Conservation (phyloP, 495 filamentous ascomycete species). For the Daldinia bambusicola region DNA sequence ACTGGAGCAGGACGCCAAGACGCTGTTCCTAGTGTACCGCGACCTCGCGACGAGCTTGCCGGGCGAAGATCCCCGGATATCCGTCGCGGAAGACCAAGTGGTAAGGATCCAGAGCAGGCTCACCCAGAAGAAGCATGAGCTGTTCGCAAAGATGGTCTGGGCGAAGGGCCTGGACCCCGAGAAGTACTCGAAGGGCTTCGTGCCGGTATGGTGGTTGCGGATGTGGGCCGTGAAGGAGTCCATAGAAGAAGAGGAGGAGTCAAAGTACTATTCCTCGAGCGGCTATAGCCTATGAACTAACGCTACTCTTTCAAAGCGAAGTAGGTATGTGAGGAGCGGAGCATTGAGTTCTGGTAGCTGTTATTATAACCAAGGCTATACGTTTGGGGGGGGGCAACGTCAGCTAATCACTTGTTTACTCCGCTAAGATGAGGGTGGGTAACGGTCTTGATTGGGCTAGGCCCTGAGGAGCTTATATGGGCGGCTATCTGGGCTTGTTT, state of each 20-base stretch:
- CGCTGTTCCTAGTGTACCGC: background rate
- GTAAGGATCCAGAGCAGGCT: conserved; percentile 63
- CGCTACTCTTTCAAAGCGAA: background rate
- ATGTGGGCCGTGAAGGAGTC: conserved; percentile 16
- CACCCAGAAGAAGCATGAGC: conserved; percentile 37
- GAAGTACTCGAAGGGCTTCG: background rate
- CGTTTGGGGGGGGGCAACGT: too few species aligned
- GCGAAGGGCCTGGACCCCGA: background rate
- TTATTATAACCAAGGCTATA: too few species aligned
- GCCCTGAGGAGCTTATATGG: too few species aligned
- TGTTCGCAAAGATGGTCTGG: conserved; percentile 13
- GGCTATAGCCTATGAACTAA: background rate
- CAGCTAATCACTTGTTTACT: too few species aligned
- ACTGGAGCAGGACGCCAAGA: conserved; percentile 19
- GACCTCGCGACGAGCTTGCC: conserved; percentile 1
- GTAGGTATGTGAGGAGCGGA: background rate
- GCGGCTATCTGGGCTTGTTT: too few species aligned
- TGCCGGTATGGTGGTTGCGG: conserved; percentile 19
- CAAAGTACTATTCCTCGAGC: background rate
- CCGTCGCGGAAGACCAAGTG: conserved; percentile 51
- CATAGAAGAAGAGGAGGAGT: background rate
- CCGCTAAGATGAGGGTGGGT: too few species aligned
- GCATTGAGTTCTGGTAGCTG: too few species aligned
- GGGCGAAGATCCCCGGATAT: background rate
- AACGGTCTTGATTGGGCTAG: too few species aligned